phyloP scores from a whole-genome alignment of 805 yeast species.

The Ogataea wickerhamii region DNA sequence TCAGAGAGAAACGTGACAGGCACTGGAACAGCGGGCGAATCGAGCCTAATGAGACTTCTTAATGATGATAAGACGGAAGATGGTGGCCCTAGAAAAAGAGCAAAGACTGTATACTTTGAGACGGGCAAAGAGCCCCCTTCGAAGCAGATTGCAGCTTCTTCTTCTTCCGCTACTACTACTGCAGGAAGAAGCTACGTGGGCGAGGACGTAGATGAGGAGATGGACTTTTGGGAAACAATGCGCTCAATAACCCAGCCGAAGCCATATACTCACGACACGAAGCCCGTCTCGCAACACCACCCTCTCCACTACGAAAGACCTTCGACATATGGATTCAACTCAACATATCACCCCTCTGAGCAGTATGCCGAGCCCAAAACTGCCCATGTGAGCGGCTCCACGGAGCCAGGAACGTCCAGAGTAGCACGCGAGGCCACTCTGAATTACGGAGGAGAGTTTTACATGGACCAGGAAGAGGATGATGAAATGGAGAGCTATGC shows the following conservation, averaged over 20 bases:
- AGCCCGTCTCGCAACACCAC: conserved; percentile 53
- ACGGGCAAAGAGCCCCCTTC: not conserved
- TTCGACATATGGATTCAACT: conserved; percentile 13
- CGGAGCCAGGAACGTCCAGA: conserved; percentile 2
- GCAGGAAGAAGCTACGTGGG: conserved; percentile 13
- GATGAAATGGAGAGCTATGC: conserved; percentile 31
- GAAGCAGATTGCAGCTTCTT: not conserved
- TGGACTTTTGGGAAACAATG: conserved; percentile 72
- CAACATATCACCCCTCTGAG: conserved; percentile 2
- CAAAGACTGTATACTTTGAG: conserved; percentile 1
- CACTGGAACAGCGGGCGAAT: conserved; percentile 26
- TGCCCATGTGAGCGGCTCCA: conserved; percentile 3
- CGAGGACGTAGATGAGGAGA: conserved; percentile 58
- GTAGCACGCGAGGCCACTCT: conserved; percentile 3
- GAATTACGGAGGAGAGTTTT: conserved; percentile 13
- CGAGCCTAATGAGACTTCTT: conserved; percentile 43
- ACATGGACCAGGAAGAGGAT: conserved; percentile 29
- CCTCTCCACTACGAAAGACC: conserved; percentile 42
- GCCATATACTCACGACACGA: conserved; percentile 19
- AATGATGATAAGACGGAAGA: conserved; percentile 29
- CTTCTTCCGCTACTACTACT: not conserved
- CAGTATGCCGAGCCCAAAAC: not conserved
- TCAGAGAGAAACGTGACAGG: conserved; percentile 12
- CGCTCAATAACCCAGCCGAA: conserved; percentile 48
- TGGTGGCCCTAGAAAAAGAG: conserved; percentile 11